phyloP scores from a whole-genome alignment of 2,329 filamentous ascomycete species.

The Cladosporium cucumerinum region DNA sequence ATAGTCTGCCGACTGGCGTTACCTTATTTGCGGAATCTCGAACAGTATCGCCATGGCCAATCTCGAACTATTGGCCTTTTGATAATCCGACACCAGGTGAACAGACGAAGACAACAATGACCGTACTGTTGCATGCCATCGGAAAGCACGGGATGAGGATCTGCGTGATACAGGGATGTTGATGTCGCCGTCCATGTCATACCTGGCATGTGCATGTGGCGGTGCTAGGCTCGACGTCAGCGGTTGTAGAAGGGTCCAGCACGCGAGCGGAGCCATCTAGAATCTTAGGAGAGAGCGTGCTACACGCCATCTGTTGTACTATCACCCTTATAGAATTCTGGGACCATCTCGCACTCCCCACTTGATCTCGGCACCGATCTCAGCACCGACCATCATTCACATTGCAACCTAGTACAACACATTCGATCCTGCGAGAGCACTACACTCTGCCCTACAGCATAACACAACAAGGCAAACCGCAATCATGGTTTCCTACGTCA shows the following conservation, averaged over 20 bases:
- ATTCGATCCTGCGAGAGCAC: not conserved
- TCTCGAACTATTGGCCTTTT: not conserved
- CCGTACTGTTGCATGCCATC: not conserved
- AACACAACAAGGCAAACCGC: not conserved
- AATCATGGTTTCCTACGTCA: conserved; percentile 18
- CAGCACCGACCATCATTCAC: not conserved
- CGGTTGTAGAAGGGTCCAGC: conserved; percentile 5
- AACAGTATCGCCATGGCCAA: not conserved
- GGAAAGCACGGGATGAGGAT: conserved; percentile 6
- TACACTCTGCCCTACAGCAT: not conserved
- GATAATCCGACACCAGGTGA: not conserved
- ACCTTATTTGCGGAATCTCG: not conserved
- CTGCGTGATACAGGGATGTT: conserved; percentile 4
- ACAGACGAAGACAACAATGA: not conserved
- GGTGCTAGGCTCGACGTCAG: conserved; percentile 12
- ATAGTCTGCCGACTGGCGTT: conserved; percentile 1
- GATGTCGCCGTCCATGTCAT: not conserved
- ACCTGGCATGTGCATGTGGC: conserved; percentile 11
- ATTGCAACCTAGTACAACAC: not conserved
- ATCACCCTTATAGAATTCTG: not conserved
- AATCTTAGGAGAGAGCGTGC: conserved; percentile 9
- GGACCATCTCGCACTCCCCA: not conserved
- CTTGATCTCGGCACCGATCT: not conserved
- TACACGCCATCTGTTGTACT: not conserved
- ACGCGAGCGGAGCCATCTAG: conserved; percentile 10